phyloP scores from a whole-genome alignment of 768 basidiomycete species.

The Tylopilus vinaceipallidus region DNA sequence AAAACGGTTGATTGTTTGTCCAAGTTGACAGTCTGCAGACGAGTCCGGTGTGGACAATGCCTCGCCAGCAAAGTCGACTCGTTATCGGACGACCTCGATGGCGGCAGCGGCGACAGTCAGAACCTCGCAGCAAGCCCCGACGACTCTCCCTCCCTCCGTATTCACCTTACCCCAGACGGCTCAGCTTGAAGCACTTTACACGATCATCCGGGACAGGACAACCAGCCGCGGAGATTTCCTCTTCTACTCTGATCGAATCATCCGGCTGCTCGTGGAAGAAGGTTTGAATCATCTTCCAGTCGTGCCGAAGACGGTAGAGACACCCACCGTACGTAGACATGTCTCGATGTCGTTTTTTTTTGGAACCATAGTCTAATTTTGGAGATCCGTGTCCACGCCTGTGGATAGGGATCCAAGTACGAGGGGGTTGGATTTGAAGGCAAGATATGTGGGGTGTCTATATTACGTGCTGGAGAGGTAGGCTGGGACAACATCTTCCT shows the following conservation, averaged over 20 bases:
- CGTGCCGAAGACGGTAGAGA: slow-evolving; percentile 70
- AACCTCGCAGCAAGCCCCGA: slow-evolving; percentile 36
- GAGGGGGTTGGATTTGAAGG: slow-evolving; percentile 95
- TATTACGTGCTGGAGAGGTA: slow-evolving; percentile 91
- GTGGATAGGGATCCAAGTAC: slow-evolving; percentile 66
- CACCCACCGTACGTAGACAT: slow-evolving; percentile 65
- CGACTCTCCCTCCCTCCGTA: slow-evolving; percentile 72
- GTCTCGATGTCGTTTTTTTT: background rate
- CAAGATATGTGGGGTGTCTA: slow-evolving; percentile 95
- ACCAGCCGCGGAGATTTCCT: slow-evolving; percentile 93
- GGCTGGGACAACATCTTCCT: slow-evolving; percentile 7
- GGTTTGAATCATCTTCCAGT: slow-evolving; percentile 88
- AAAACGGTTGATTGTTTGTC: no score
- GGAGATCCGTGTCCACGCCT: background rate
- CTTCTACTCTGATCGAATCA: slow-evolving; percentile 94
- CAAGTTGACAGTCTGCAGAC: no score
- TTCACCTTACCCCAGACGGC: slow-evolving; percentile 86
- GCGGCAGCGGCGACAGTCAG: slow-evolving; percentile 6
- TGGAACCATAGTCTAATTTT: background rate
- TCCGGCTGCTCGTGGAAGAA: slow-evolving; percentile 76
- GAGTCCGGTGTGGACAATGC: no score
- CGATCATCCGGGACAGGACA: slow-evolving; percentile 87
- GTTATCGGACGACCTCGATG: slow-evolving; percentile 9
- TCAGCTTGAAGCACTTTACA: slow-evolving; percentile 93
- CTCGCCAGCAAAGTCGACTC: no score